phyloP scores from a whole-genome alignment of 169 alveolate species.

The Theileria equi region DNA sequence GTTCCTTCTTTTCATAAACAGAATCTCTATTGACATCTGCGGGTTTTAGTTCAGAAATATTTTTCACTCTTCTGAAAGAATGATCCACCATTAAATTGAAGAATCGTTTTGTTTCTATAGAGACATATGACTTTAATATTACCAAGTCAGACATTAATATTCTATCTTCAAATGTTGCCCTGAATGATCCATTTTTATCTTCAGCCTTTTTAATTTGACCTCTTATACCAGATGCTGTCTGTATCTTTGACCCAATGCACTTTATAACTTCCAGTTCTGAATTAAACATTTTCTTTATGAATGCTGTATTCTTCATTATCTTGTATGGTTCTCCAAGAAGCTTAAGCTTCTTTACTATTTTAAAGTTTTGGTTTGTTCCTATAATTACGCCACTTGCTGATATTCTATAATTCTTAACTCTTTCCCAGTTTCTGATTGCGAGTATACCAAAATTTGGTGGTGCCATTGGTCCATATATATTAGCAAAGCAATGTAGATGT shows the following conservation, averaged over 20 bases:
- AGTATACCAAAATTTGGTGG: conserved; percentile 86
- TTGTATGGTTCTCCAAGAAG: conserved; percentile 97
- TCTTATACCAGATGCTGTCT: conserved; percentile 98
- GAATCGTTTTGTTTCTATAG: conserved; percentile 83
- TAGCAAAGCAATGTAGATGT: conserved; percentile 94
- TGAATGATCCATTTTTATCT: conserved; percentile 91
- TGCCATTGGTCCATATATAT: conserved; percentile 93
- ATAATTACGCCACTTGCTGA: conserved; percentile 94
- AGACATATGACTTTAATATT: conserved; percentile 91
- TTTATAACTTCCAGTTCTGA: conserved; percentile 96
- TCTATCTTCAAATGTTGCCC: conserved; percentile 98
- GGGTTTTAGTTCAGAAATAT: conserved; percentile 85
- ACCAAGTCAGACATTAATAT: conserved; percentile 95
- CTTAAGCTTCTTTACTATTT: conserved; percentile 61
- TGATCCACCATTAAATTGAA: conserved; percentile 85
- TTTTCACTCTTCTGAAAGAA: conserved; percentile 75
- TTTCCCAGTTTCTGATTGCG: conserved; percentile 78
- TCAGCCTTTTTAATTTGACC: conserved; percentile 96
- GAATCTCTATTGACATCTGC: conserved; percentile 72
- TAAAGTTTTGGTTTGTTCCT: conserved; percentile 82
- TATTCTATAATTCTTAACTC: conserved; percentile 88
- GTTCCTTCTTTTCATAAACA: conserved; percentile 81
- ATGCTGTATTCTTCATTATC: conserved; percentile 96
- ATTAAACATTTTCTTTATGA: conserved; percentile 96
- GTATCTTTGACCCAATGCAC: conserved; percentile 95